Evolutionary conservation across 1,284 basidiomycete genomes (phyloP), one percentile per base, ranked within the genome.

Genomic region (Sporisorium scitamineum): DNA sequence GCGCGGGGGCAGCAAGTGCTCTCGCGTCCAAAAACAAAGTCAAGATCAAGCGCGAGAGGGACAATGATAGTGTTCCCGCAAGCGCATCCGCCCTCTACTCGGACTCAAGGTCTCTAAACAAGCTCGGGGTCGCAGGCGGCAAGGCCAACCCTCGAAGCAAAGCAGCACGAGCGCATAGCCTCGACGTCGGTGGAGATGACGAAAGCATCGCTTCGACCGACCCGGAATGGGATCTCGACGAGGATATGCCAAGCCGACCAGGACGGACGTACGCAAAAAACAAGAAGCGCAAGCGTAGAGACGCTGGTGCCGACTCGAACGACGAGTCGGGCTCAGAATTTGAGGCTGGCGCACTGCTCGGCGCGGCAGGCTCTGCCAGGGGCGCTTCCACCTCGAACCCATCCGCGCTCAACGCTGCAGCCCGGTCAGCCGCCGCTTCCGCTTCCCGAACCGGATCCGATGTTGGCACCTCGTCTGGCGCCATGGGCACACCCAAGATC

Each of bases 201-300:
- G 79, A 73, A 27, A 72, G 76, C 59, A 56, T 70, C 26, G 66
- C 61, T 6, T 74, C 69, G 3, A 72, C 77, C 29, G 73, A 80
- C 41, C 67, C 69, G 7, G 79, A 79, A 32, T 79, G 78, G 78
- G 79, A 79, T 32, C 59, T 77, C 16, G 75, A 77, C 41, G 75
- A 77, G 47, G 78, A 79, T 22, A 64, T 73, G 50, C 77, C 77
- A 5, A 72, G 66, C 45, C 60, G 77, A n/a, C 79, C 79, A 9
- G 77, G 77, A 24, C 62, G 78, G 4, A 72, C 75, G 13, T 79
- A 76, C 37, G 61, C 51, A 14, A 79, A 69, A 56, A 72, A 79
- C 54, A 79, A 74, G 63, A 79, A 76, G 50, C 73, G 75, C 47
- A 74, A 63, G 42, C 64, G 66, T 5, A 76, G 69, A 31, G 70